phyloP scores from a whole-genome alignment of 2,329 filamentous ascomycete species.

The Arachnomyces sp. region DNA sequence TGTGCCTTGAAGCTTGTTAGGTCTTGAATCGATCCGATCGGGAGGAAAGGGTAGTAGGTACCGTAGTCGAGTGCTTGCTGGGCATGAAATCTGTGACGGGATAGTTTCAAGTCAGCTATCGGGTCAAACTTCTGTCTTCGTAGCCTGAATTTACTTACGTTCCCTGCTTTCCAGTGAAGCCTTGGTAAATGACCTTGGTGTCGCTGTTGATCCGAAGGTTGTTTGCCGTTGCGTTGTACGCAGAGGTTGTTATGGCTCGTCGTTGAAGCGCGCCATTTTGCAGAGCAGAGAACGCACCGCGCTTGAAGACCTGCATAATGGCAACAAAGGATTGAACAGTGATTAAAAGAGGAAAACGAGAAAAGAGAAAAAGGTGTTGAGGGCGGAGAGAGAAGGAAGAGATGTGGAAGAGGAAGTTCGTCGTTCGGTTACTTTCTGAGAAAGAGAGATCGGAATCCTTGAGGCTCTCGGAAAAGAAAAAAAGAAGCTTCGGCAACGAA shows the following conservation, averaged over 20 bases:
- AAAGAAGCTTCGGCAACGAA: slow-evolving; percentile 5
- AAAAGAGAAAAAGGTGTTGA: slow-evolving; percentile 12
- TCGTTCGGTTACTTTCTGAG: background rate
- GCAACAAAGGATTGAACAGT: slow-evolving; percentile 9
- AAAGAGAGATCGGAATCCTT: background rate
- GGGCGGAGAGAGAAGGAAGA: slow-evolving; percentile 7
- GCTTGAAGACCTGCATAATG: slow-evolving; percentile 74
- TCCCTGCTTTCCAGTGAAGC: slow-evolving; percentile 95
- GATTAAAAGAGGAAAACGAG: slow-evolving; percentile 14
- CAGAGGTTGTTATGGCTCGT: slow-evolving; percentile 61
- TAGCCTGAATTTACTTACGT: slow-evolving; percentile 53
- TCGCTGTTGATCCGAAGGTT: slow-evolving; percentile 90
- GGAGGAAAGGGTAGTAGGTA: slow-evolving; percentile 39
- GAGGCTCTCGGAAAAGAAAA: slow-evolving; percentile 10
- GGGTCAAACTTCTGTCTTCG: background rate
- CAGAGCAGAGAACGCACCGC: slow-evolving; percentile 62
- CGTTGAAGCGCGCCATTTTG: slow-evolving; percentile 56
- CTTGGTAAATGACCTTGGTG: slow-evolving; percentile 94
- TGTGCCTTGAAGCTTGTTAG: slow-evolving; percentile 57
- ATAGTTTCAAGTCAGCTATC: slow-evolving; percentile 8
- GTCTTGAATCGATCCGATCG: slow-evolving; percentile 8
- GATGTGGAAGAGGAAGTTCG: slow-evolving; percentile 8
- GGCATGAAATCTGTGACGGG: slow-evolving; percentile 75
- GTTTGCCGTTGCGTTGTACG: slow-evolving; percentile 63
- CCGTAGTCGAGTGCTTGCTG: slow-evolving; percentile 97